Percentiles rank a stretch among this genome's conserved stretches.
These are phyloP conservation scores for Rhizomucor miehei DNA, from an alignment of 371 early-diverging fungal species.

Conservation along the genomic window DNA sequence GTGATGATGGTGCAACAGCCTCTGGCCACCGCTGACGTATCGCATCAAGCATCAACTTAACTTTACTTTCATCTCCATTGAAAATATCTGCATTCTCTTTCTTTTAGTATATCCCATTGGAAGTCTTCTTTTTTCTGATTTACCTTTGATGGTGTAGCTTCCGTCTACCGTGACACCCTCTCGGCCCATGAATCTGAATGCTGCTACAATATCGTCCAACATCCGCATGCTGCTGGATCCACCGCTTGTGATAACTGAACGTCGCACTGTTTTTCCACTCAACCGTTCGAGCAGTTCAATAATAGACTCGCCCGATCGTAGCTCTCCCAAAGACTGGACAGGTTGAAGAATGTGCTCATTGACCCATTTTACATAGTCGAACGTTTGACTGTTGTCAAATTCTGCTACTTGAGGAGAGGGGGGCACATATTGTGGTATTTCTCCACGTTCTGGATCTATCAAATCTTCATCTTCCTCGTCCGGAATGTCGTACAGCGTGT, in stretches of 20 bases:
- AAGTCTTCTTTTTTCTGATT: neutral
- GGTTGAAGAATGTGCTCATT: conserved; percentile 37
- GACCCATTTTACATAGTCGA: conserved; percentile 53
- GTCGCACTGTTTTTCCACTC: conserved; percentile 46
- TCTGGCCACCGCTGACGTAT: conserved; percentile 4
- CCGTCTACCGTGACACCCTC: conserved; percentile 56
- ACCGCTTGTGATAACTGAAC: conserved; percentile 12
- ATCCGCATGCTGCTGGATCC: conserved; percentile 20
- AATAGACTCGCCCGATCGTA: conserved; percentile 50
- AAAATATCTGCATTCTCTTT: conserved; percentile 36
- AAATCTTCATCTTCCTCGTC: conserved; percentile 44
- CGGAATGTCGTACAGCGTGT: conserved; percentile 11
- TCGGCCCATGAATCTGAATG: conserved; percentile 62
- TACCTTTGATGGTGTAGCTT: conserved; percentile 53
- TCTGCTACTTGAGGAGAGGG: neutral
- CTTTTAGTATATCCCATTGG: neutral
- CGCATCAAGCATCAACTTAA: conserved; percentile 43
- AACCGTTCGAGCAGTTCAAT: conserved; percentile 48
- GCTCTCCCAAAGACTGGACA: conserved; percentile 9
- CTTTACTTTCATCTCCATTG: conserved; percentile 55
- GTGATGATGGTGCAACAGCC: too few species aligned
- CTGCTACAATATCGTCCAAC: conserved; percentile 57
- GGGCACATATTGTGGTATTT: conserved; percentile 11
- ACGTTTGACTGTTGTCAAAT: conserved; percentile 10
- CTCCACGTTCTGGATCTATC: conserved; percentile 41